These are phyloP conservation scores for Batrachochytrium dendrobatidis DNA, from an alignment of 371 early-diverging fungal genomes.

Conservation along the genomic window DNA sequence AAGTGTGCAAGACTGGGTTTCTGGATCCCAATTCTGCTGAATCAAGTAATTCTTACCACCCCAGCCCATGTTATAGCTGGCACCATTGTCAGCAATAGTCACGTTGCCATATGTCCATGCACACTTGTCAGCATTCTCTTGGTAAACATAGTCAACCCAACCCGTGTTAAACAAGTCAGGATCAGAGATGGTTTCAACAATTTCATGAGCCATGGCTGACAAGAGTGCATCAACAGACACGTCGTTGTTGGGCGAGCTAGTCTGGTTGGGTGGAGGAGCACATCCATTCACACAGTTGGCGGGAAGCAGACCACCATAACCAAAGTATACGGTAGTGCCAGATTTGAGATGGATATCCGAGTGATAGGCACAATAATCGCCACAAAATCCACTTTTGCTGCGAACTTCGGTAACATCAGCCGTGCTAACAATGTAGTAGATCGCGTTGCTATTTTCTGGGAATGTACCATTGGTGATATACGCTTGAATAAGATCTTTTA, in stretches of 20 bases:
- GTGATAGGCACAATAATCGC: constrained; percentile 41
- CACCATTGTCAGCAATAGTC: constrained; percentile 17
- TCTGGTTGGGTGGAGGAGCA: not conserved
- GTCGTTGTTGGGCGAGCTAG: constrained; percentile 36
- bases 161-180: constrained; percentile 36
- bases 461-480: constrained; percentile 42
- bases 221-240: constrained; percentile 45
- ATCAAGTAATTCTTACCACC: constrained; percentile 36
- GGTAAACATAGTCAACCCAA: constrained; percentile 27
- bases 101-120: constrained; percentile 26
- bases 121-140: constrained; percentile 48
- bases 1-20: constrained; percentile 31
- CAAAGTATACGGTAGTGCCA: no score
- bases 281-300: constrained; percentile 3
- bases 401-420: constrained; percentile 32
- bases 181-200: constrained; percentile 45
- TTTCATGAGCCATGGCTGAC: constrained; percentile 47
- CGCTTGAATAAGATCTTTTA: constrained; percentile 34
- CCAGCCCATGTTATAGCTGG: constrained; percentile 37
- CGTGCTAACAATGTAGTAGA: constrained; percentile 44
- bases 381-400: constrained; percentile 35
- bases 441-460: constrained; percentile 41
- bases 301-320: no score
- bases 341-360: no score
- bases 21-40: constrained; percentile 34